A percentile compares a stretch with the other conserved stretches of the same genome.
phyloP scores from a whole-genome alignment of 163 green algal genomes.

The Chlorella variabilis region DNA sequence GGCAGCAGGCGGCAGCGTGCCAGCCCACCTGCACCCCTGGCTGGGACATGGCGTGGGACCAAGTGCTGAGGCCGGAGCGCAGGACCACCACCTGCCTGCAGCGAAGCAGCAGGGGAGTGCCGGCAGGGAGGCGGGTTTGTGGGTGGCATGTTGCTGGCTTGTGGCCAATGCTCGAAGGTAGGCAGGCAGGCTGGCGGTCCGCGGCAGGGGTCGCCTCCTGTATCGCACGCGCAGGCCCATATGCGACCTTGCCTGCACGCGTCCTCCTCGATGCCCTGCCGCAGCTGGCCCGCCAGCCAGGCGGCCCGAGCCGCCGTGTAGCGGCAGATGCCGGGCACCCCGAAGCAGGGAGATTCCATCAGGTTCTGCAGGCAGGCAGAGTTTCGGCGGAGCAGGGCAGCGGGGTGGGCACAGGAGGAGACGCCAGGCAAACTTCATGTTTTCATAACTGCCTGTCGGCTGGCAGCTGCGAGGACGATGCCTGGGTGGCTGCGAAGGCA shows the following conservation, averaged over 20 bases:
- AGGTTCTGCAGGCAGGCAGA: not conserved
- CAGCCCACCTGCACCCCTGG: not conserved
- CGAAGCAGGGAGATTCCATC: slow-evolving; percentile 27
- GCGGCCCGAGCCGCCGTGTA: not conserved
- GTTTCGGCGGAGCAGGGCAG: not conserved
- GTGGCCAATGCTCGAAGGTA: no score
- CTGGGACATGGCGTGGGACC: slow-evolving; percentile 12
- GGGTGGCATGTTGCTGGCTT: no score
- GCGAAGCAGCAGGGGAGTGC: not conserved
- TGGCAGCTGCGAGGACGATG: no score
- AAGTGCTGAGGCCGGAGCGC: slow-evolving; percentile 5
- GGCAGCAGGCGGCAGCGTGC: no score
- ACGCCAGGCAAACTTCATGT: no score
- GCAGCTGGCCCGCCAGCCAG: slow-evolving; percentile 11
- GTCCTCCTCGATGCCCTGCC: slow-evolving; percentile 1
- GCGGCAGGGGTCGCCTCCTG: no score
- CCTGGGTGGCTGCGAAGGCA: no score
- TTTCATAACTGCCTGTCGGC: no score
- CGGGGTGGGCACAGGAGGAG: no score
- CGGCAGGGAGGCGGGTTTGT: no score
- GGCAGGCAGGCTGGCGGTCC: no score
- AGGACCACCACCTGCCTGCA: slow-evolving; percentile 42
- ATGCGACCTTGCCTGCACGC: not conserved
- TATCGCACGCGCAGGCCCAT: no score
- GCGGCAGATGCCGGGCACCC: slow-evolving; percentile 26